Evolutionary conservation across 1,139 yeast species (phyloP), one percentile per base, ranked within the genome.

Genomic region (Nadsonia starkeyi-henricii): DNA sequence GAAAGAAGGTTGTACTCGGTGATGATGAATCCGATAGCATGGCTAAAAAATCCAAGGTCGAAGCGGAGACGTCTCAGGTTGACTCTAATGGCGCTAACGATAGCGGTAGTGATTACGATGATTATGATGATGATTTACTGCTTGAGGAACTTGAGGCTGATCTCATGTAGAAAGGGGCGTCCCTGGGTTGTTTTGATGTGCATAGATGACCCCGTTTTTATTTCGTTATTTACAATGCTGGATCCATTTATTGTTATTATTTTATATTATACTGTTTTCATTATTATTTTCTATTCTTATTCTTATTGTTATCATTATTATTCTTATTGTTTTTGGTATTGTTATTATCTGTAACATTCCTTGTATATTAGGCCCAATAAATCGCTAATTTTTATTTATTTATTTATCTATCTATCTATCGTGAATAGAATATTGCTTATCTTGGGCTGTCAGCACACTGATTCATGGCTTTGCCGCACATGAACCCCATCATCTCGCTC

Each of bases 61-160:
- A 23, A 23, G 28, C 5, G 9, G 28, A 23, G 28, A 9, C 28
- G 3, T 39, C 42, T 18, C 13, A 19, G 42, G 17, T 19, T 19
- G 20, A 39, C 20, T 39, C 19, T 39, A 9, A 46, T 42, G 41
- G 46, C 23, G 46, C 39, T 17, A 41, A 65, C 59, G 45, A 45
- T 20, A 51, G 48, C 21, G 50, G 48, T n/a, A 50, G 39, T 9
- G 54, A 49, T 15, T 65, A 60, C n/a, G 63, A 55, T 13, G 60
- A 60, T 15, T 64, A 58, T 30, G 64, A 60, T 21, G 64, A 59
- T n/a, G 67, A 67, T n/a, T 70, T 61, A 41, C 55, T 69, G 44
- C 72, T 70, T 47, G 67, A 65, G 33, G 73, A 70, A 53, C 59
- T 70, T 20, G 64, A 60, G 42, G 52, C 56, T 39, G 64, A 58